Evolutionary conservation across 1,284 basidiomycete genomes (phyloP).

Genomic region (Ceratobasidium papillatum): DNA sequence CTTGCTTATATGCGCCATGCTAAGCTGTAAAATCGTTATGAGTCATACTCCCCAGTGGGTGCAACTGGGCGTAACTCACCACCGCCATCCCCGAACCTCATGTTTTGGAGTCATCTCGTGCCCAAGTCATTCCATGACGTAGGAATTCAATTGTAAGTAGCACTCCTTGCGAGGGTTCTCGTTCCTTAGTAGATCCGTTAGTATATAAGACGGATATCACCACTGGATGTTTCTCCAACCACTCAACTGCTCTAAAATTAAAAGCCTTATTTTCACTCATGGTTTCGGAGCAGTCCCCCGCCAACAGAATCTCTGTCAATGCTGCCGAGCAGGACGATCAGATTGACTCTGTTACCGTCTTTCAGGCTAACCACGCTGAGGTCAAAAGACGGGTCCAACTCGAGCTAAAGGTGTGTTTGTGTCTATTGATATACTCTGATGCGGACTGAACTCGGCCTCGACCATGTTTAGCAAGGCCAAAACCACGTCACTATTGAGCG

Average conservation of each 20-base stretch:
- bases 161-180: not conserved
- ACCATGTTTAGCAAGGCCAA: constrained; percentile 43
- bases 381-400: constrained; percentile 23
- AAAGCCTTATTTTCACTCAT: not conserved
- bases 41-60: too few species aligned
- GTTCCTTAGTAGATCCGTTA: not conserved
- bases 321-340: constrained; percentile 26
- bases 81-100: not conserved
- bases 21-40: too few species aligned
- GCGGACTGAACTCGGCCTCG: not conserved
- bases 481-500: constrained; percentile 47
- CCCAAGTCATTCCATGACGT: not conserved
- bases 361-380: constrained; percentile 29
- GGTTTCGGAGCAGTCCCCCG: not conserved
- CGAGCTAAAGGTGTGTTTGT: constrained; percentile 27
- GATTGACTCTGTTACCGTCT: constrained; percentile 30
- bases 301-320: constrained; percentile 27
- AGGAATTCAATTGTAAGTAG: not conserved
- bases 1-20: too few species aligned
- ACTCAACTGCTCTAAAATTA: not conserved
- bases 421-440: not conserved
- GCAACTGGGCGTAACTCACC: not conserved
- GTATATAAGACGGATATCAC: not conserved
- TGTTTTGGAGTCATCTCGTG: not conserved
- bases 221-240: not conserved